Conservation (phyloP, 179 eudicot genomes). For the Corrigiola litoralis region DNA sequence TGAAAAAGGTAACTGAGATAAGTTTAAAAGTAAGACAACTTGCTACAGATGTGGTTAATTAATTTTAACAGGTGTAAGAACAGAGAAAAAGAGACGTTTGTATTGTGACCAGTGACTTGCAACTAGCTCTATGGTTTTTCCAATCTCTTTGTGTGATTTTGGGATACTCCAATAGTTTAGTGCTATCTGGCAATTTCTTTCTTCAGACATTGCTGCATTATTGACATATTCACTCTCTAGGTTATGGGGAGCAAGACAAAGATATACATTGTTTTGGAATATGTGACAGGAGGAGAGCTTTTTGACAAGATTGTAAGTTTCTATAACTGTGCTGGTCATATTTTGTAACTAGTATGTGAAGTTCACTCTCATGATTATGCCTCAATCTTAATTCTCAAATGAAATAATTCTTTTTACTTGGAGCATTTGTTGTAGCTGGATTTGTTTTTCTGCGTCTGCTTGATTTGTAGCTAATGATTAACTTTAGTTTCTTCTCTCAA, state of each 20-base stretch:
- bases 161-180: no score
- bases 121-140: neutral
- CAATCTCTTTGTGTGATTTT: neutral
- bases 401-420: neutral
- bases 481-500: neutral
- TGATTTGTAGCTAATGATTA: neutral
- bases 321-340: neutral
- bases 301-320: conserved; percentile 92
- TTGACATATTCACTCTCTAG: conserved; percentile 34
- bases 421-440: neutral
- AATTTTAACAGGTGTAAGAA: no score
- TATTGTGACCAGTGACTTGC: no score
- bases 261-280: conserved; percentile 83
- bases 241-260: conserved; percentile 96
- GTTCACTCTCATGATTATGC: neutral
- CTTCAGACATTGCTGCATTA: conserved; percentile 1
- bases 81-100: neutral
- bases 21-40: no score
- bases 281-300: conserved; percentile 92
- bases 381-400: neutral
- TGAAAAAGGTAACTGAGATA: no score
- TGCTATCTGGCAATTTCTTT: neutral
- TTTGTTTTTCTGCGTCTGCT: neutral
- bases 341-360: neutral
- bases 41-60: no score